Conservation (phyloP, 129 eudicot genomes). For the Sambucus nigra region DNA sequence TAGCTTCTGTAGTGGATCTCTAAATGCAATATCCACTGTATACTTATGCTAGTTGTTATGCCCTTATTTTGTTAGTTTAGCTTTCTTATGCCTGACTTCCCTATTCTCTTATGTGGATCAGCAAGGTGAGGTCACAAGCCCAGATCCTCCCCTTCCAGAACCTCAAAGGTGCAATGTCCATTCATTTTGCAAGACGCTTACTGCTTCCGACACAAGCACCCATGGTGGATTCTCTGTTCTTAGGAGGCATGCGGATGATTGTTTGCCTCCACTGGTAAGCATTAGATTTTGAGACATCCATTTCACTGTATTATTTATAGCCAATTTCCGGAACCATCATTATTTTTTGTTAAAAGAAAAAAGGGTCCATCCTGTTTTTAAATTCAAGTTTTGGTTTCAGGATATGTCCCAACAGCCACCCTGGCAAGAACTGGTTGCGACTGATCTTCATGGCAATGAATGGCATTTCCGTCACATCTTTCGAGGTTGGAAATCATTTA, state of each 20-base stretch:
- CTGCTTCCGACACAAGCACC: slow-evolving; percentile 81
- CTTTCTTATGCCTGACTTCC: slow-evolving; percentile 2
- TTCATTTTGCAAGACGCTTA: slow-evolving; percentile 79
- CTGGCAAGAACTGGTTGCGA: slow-evolving; percentile 89
- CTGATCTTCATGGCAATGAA: slow-evolving; percentile 84
- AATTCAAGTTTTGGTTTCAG: slow-evolving; percentile 27
- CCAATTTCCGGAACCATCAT: slow-evolving; percentile 1
- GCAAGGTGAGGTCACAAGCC: slow-evolving; percentile 69
- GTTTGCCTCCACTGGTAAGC: slow-evolving; percentile 83
- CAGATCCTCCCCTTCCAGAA: slow-evolving; percentile 68
- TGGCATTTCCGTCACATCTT: slow-evolving; percentile 98
- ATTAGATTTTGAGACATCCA: background rate
- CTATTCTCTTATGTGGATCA: slow-evolving; percentile 24
- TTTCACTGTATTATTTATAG: background rate
- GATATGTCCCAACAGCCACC: slow-evolving; percentile 98
- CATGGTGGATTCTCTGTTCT: slow-evolving; percentile 93
- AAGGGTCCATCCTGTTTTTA: background rate
- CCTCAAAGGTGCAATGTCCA: slow-evolving; percentile 61
- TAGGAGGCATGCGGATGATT: slow-evolving; percentile 93
- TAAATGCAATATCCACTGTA: background rate
- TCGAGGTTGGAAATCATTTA: slow-evolving; percentile 62
- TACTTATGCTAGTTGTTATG: background rate
- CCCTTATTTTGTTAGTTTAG: background rate
- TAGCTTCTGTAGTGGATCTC: background rate
- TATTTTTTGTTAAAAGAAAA: slow-evolving; percentile 1